Evolutionary conservation across 768 basidiomycete genomes (phyloP), one percentile per base, ranked within the genome.

Genomic region (Boletus vinaceobasis): DNA sequence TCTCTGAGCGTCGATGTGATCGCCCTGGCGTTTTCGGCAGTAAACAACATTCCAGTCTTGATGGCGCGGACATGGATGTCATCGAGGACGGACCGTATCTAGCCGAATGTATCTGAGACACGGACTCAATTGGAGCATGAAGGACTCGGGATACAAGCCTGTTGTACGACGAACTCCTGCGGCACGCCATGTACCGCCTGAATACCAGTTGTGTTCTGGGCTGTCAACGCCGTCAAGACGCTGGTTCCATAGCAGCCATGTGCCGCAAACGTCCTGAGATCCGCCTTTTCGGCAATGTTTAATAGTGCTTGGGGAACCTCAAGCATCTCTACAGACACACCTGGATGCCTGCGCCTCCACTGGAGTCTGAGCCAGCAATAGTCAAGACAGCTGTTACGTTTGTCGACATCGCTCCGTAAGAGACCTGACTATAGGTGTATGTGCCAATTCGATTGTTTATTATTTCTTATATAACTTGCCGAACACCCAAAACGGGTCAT

Each of bases 341-440:
- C 75, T 95, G 93, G 26, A 97, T 92, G 0, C 93, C 94, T 31
- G 93, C 93, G 1, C 93, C 93, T 23, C 90, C 91, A 31, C 88
- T 81, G 2, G 86, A 82, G 63, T 95, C 93, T 14, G 89, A 84
- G 8, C 92, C 87, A 19, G 89, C 88, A 8, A 92, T 90, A 0
- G 88, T 87, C 51, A 92, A 65, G 1, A 88, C 74, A 1, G 77
- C 67, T 2, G 72, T 74, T 4, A 54, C 32, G 5, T 35, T 27
- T 33, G 29, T 40, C 1, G 35, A 35, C 65, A 59, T 68, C 10
- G 14, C 17, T 19, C 39, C n/a, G 6, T n/a, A n/a, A n/a, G n/a
- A n/a, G n/a, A n/a, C n/a, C n/a, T n/a, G n/a, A n/a, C n/a, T n/a
- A n/a, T n/a, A n/a, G n/a, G n/a, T n/a, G n/a, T n/a, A n/a, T n/a